These are phyloP conservation scores for Suillus subalutaceus DNA, from an alignment of 768 basidiomycete genomes.

Conservation along the genomic window DNA sequence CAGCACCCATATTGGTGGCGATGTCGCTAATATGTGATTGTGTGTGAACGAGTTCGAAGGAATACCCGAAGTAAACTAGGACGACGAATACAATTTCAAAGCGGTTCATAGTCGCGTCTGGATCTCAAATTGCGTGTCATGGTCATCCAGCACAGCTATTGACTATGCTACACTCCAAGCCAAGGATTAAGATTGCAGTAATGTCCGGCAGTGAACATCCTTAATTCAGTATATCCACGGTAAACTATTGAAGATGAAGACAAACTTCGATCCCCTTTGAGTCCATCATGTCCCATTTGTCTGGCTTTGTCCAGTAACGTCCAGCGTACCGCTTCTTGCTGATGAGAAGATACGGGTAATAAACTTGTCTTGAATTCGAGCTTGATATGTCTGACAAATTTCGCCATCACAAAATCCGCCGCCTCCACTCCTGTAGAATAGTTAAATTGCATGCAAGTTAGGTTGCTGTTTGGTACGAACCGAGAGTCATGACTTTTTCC, in stretches of 20 bases:
- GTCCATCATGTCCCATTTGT: no score
- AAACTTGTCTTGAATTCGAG: slow-evolving; percentile 99
- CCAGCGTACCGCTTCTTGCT: no score
- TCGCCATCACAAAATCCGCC: slow-evolving; percentile 85
- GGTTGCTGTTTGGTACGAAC: slow-evolving; percentile 42
- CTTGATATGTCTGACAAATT: slow-evolving; percentile 96
- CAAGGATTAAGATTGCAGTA: neutral
- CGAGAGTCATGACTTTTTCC: slow-evolving; percentile 84
- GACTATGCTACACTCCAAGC: no score
- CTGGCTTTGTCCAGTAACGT: no score
- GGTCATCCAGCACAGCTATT: no score
- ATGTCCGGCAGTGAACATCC: neutral
- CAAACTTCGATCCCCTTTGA: no score
- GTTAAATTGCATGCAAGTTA: slow-evolving; percentile 4
- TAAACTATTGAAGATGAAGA: neutral
- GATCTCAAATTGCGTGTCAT: no score
- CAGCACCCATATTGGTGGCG: slow-evolving; percentile 24
- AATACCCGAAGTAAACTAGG: neutral
- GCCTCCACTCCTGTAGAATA: slow-evolving; percentile 77
- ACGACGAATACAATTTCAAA: no score
- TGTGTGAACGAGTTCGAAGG: slow-evolving; percentile 2
- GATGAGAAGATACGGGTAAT: no score
- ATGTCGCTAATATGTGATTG: slow-evolving; percentile 2
- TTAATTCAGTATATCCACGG: slow-evolving; percentile 3
- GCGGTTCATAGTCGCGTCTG: no score